Evolutionary conservation across 2,329 filamentous ascomycete species (phyloP).

Genomic region (Diplodia corticola): DNA sequence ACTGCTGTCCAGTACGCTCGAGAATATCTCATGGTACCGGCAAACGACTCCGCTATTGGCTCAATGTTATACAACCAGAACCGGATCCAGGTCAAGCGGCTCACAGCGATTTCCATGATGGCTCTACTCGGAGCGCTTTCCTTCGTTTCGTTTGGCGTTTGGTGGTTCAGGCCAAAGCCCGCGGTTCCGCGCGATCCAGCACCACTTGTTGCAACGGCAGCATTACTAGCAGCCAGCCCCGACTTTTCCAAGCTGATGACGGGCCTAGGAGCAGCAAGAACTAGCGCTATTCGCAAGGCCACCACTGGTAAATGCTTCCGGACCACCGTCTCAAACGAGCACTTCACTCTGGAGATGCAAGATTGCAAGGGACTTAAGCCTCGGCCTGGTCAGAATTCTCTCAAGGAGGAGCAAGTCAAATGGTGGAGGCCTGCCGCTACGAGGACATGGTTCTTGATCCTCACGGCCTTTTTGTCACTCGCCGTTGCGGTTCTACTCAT

Average conservation of each 20-base stretch:
- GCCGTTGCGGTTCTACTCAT: not conserved
- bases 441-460: not conserved
- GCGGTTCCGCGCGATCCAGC: not conserved
- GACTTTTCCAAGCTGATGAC: not conserved
- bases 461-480: not conserved
- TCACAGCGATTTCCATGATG: not conserved
- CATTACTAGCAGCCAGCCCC: not conserved
- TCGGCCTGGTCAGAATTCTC: not conserved
- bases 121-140: not conserved
- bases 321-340: not conserved
- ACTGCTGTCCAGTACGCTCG: not conserved
- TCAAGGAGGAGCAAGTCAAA: not conserved
- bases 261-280: not conserved
- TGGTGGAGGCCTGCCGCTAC: not conserved
- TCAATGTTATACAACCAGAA: not conserved
- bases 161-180: not conserved
- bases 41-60: not conserved
- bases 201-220: not conserved
- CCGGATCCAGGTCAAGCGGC: not conserved
- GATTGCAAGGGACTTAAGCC: not conserved
- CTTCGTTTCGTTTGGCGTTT: not conserved
- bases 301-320: not conserved
- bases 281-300: not conserved
- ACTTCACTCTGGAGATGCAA: not conserved
- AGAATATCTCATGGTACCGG: not conserved